Evolutionary conservation across 2,329 filamentous ascomycete genomes (phyloP).

Genomic region (Graphium sp.): DNA sequence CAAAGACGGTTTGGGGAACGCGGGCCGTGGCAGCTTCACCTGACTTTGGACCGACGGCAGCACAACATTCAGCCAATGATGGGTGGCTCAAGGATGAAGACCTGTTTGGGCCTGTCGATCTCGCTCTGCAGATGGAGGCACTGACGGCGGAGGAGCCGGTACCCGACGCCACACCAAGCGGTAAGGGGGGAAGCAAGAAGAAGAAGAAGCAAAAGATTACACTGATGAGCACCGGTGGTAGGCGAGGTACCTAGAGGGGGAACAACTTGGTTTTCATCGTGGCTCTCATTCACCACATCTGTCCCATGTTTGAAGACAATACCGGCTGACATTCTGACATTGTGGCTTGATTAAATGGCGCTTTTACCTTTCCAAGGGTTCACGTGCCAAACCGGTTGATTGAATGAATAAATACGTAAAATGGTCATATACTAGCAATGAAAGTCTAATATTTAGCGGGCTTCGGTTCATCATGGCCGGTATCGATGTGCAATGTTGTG

Average conservation of each 20-base stretch:
- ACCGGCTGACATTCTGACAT: too few relatives aligned
- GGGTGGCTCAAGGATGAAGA: conserved; percentile 78
- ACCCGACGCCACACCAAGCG: conserved; percentile 16
- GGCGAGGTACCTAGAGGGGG: conserved; percentile 20
- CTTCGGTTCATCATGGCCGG: too few relatives aligned
- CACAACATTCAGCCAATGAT: conserved; percentile 36
- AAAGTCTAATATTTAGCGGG: too few relatives aligned
- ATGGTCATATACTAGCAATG: too few relatives aligned
- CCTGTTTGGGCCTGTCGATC: conserved; percentile 45
- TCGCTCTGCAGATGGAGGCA: conserved; percentile 41
- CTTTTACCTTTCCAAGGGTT: too few relatives aligned
- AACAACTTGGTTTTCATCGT: conserved; percentile 1
- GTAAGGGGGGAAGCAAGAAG: conserved; percentile 30
- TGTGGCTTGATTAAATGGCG: too few relatives aligned
- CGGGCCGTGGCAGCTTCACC: conserved; percentile 45
- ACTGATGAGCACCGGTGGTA: conserved; percentile 50
- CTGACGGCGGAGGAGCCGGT: conserved; percentile 13
- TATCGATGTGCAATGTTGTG: too few relatives aligned
- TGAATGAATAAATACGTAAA: too few relatives aligned
- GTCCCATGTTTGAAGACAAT: too few relatives aligned
- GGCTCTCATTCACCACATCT: too few relatives aligned
- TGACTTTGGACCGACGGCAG: conserved; percentile 20
- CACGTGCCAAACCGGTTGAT: too few relatives aligned
- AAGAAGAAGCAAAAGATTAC: conserved; percentile 61
- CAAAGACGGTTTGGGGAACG: conserved; percentile 89